These are phyloP conservation scores for Tuber melanosporum DNA, from an alignment of 495 filamentous ascomycete genomes.

Conservation along the genomic window DNA sequence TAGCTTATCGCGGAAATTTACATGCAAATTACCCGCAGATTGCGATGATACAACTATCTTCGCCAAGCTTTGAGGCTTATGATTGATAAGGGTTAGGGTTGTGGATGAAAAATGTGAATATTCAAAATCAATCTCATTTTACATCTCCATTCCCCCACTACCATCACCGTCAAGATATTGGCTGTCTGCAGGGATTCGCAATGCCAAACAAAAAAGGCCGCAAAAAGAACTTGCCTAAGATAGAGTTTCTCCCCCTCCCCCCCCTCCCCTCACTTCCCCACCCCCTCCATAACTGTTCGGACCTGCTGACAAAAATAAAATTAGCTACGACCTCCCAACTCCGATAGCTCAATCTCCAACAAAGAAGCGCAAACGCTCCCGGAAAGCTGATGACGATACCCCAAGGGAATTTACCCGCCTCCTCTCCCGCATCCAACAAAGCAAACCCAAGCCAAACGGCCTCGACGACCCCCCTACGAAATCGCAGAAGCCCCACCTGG, in stretches of 20 bases:
- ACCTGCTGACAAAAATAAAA: constrained; percentile 28
- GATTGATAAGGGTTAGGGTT: constrained; percentile 1
- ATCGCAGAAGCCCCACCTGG: constrained; percentile 23
- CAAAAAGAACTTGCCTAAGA: constrained; percentile 36
- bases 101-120: neutral
- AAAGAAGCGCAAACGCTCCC: constrained; percentile 48
- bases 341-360: constrained; percentile 32
- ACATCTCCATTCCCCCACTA: neutral
- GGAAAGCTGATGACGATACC: constrained; percentile 61
- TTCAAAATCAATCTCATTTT: neutral
- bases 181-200: neutral
- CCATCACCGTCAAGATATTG: neutral
- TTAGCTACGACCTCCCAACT: constrained; percentile 27
- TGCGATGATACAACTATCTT: neutral
- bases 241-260: constrained; percentile 42
- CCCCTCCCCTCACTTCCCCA: neutral
- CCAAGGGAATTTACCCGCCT: constrained; percentile 77
- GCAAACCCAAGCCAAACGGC: constrained; percentile 49
- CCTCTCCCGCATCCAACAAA: constrained; percentile 60
- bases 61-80: neutral
- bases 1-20: neutral
- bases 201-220: constrained; percentile 38
- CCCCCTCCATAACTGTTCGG: neutral
- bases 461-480: constrained; percentile 55
- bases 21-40: neutral